Base-by-base conservation (phyloP, 2,329 filamentous ascomycete genomes). In the Alternaria burnsii region DNA sequence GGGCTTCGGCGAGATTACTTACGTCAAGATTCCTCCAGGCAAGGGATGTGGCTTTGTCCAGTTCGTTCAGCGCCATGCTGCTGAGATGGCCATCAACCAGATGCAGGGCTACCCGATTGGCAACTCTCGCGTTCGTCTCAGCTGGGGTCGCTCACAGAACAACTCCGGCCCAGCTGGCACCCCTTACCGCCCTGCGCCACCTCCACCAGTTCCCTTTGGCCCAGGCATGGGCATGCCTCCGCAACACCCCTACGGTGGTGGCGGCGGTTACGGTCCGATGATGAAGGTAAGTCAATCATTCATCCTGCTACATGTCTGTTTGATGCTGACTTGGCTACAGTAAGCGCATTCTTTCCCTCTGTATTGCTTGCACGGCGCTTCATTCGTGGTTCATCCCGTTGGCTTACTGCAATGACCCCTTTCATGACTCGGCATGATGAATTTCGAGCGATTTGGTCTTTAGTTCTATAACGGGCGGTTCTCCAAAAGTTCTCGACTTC, bases 31-130 rank as follows among this genome's bases (percentile, higher is more conserved):
- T 61, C 95, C 95, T 55, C 94, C 95, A 67, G 95, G 95, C 83
- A 99, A 99, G 88, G 95, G 95, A 71, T 99, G 95, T 76, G 95
- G 95, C 59, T 99, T 99, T 78, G 95, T 99, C 61, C 95, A 99
- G 82, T 99, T 99, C 73, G 95, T 99, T 58, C 95, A 99, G 84
- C 93, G 95, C 69, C 95, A 99, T 76, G 95, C 95, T 54, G 95
- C 95, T 14, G 95, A 99, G 84, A 99, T 99, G 95, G 95, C 95
- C 71, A 99, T 99, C 87, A 99, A 99, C 84, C 95, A 99, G 83
- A 99, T 99, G 95, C 95, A 99, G 83, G 95, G 95, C 63, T 99
- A 99, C 79, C 95, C 95, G 24, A 99, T 99, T 75, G 95, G 95
- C 57, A 99, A 99, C 86, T 98, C 94, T 47, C 93, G 95, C 69